phyloP scores from a whole-genome alignment of 2,329 filamentous ascomycete genomes.

The Stachybotrys echinatus region DNA sequence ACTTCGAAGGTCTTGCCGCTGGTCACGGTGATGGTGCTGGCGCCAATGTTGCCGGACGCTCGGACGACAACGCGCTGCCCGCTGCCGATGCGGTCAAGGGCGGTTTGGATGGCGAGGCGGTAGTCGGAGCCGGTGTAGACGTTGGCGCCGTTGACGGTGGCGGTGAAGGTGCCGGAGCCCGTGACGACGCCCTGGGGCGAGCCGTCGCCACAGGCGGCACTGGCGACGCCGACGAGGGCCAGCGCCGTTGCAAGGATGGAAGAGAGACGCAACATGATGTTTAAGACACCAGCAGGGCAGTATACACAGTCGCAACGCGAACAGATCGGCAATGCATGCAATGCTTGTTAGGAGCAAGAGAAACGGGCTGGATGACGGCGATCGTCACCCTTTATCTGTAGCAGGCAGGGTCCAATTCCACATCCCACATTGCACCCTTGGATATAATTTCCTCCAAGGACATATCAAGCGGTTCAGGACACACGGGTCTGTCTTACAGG shows the following conservation, averaged over 20 bases:
- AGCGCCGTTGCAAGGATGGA: background rate
- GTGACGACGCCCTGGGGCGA: too few relatives aligned
- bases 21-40: background rate
- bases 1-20: background rate
- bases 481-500: too few relatives aligned
- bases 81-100: background rate
- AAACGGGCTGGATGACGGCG: too few relatives aligned
- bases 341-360: too few relatives aligned
- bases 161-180: background rate
- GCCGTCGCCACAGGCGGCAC: background rate
- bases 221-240: background rate
- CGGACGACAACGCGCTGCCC: background rate
- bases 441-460: too few relatives aligned
- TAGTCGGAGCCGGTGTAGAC: slow-evolving; percentile 1
- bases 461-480: too few relatives aligned
- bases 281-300: too few relatives aligned
- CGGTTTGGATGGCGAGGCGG: background rate
- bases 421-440: too few relatives aligned
- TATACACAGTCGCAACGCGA: too few relatives aligned
- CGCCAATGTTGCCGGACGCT: background rate
- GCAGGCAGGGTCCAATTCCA: too few relatives aligned
- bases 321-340: too few relatives aligned
- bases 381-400: too few relatives aligned
- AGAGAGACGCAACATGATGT: background rate
- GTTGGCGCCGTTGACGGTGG: background rate